Evolutionary conservation across 1,139 yeast species (phyloP).

Genomic region (Nadsonia commutata): DNA sequence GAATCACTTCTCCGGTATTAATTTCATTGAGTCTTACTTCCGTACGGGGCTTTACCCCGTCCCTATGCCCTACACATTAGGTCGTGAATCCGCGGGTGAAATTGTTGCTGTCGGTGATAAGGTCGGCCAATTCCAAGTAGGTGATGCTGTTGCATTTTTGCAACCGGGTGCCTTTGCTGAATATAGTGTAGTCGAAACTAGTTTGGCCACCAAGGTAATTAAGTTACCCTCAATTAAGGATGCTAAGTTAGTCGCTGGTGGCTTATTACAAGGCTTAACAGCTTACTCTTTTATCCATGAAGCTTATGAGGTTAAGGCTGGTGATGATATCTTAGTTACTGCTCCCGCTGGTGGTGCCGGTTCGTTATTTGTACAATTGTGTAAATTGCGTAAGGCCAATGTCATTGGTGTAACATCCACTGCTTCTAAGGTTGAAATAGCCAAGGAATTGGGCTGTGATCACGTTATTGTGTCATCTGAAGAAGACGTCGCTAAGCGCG

Average conservation of each 20-base stretch:
- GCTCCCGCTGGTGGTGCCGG: slow-evolving; percentile 98
- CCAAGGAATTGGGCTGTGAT: slow-evolving; percentile 63
- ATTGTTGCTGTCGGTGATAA: slow-evolving; percentile 53
- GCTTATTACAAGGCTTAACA: slow-evolving; percentile 61
- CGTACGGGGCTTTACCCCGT: slow-evolving; percentile 61
- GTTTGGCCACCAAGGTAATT: slow-evolving; percentile 18
- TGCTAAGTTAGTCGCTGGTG: slow-evolving; percentile 44
- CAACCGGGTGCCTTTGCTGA: slow-evolving; percentile 49
- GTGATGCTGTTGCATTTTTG: slow-evolving; percentile 55
- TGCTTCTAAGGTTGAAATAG: slow-evolving; percentile 35
- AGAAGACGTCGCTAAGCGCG: slow-evolving; percentile 40
- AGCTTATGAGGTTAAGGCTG: slow-evolving; percentile 49
- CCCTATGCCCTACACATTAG: slow-evolving; percentile 46
- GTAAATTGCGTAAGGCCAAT: slow-evolving; percentile 49
- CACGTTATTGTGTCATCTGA: slow-evolving; percentile 47
- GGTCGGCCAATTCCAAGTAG: slow-evolving; percentile 44
- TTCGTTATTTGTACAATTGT: slow-evolving; percentile 47
- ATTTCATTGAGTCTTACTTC: slow-evolving; percentile 71
- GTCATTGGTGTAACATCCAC: slow-evolving; percentile 79
- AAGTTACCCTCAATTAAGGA: slow-evolving; percentile 36
- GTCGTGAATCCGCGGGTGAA: slow-evolving; percentile 75
- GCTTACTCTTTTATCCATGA: slow-evolving; percentile 57
- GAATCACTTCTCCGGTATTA: slow-evolving; percentile 63
- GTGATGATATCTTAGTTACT: slow-evolving; percentile 60
- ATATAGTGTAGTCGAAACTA: slow-evolving; percentile 33